Evolutionary conservation across 108 stramenopile genomes (phyloP), one percentile per base, ranked within the genome.

Genomic region (Stephanodiscus triporus): DNA sequence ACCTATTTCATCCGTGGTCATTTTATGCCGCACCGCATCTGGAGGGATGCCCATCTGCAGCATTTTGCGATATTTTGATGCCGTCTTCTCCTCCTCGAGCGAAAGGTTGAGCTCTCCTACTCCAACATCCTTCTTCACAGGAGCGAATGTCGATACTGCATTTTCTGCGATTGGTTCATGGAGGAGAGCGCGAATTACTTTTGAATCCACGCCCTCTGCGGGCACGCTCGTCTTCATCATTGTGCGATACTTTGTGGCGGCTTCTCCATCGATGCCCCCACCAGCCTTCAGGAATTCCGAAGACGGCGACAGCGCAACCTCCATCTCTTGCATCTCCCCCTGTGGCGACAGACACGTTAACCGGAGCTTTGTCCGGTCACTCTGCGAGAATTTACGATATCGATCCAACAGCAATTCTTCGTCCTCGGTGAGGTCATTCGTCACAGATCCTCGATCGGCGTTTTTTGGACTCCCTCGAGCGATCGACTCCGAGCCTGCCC

Each of bases 1-100:
- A 30, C 66, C 50, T 9, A 91, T 78, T 9, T 81, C 85, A 63
- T 95, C 95, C 29, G 82, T 77, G 4, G 24, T 69, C 89, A 95
- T 91, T 64, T 91, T 89, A 56, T 93, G 91, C 24, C 66, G 70
- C 10, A 93, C 91, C 23, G 87, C 95, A 50, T 87, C 89, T 16
- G 71, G 51, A 9, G 95, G 95, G 16, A 95, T 78, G n/a, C 70
- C 63, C 85, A 91, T 87, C 68, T 91, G 87, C 53, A 91, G 54
- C 92, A 92, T 96, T 64, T 84, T 88, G 6, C 83, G 48, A 69
- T 87, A 93, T 57, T 79, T 82, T n/a, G 59, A 54, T 32, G 79
- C 88, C 16, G 82, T 42, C 38, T 68, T 77, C 63, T 86, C 76
- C 56, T 93, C 91, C 19, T 79, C 86, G 1, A 57, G 76, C 1